A percentile compares a stretch with the other conserved stretches of the same genome.
Evolutionary conservation across 805 yeast genomes (phyloP).

Genomic region (Danielozyma ontarioensis): DNA sequence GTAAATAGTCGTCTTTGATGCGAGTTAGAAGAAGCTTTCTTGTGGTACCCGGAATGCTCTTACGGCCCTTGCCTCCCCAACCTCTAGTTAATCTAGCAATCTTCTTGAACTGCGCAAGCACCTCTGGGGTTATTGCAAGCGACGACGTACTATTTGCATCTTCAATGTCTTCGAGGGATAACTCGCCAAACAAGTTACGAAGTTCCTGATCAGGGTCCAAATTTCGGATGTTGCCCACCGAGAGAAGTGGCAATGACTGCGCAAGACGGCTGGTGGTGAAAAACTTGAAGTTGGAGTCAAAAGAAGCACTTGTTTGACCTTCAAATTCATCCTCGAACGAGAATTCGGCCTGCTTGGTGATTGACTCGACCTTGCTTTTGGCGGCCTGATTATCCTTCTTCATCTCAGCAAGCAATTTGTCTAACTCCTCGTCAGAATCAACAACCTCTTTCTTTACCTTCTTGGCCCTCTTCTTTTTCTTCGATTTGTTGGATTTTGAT

Average conservation of each 20-base stretch:
- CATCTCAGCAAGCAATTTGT: slow-evolving; percentile 45
- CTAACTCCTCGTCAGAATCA: slow-evolving; percentile 56
- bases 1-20: slow-evolving; percentile 77
- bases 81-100: slow-evolving; percentile 58
- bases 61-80: slow-evolving; percentile 80
- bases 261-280: slow-evolving; percentile 45
- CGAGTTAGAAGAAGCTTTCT: slow-evolving; percentile 65
- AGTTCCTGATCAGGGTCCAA: slow-evolving; percentile 78
- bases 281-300: slow-evolving; percentile 39
- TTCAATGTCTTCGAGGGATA: slow-evolving; percentile 61
- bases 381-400: slow-evolving; percentile 21
- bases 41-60: slow-evolving; percentile 68
- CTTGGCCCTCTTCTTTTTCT: slow-evolving; percentile 11
- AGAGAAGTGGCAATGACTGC: slow-evolving; percentile 34
- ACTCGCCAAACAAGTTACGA: slow-evolving; percentile 62
- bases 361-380: slow-evolving; percentile 3
- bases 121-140: slow-evolving; percentile 62
- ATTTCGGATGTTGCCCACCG: slow-evolving; percentile 41
- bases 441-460: slow-evolving; percentile 8
- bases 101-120: slow-evolving; percentile 57
- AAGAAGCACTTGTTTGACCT: slow-evolving; percentile 26
- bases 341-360: slow-evolving; percentile 1
- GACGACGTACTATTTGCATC: slow-evolving; percentile 77
- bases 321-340: slow-evolving; percentile 19
- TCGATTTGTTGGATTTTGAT: slow-evolving; percentile 13